Base-by-base conservation (phyloP, 2,329 filamentous ascomycete genomes). In the Penicillium sp. region DNA sequence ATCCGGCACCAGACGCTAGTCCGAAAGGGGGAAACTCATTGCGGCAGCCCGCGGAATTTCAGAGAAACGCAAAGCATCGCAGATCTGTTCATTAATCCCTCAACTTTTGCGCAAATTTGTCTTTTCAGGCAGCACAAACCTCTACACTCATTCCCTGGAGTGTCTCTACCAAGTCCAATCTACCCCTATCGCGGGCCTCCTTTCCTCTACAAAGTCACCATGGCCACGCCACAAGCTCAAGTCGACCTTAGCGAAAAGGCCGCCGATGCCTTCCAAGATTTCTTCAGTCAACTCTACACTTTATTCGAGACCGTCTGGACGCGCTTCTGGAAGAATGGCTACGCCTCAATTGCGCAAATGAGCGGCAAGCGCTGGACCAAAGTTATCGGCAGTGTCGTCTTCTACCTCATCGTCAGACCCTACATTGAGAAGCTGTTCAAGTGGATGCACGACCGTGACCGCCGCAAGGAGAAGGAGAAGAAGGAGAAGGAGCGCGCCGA, bases 351-450 rank as follows among this genome's bases (percentile, higher is more conserved):
- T 64, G 69, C 73, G 27, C 64, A 73, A 27, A 74, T 82, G 61
- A 73, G 70, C 43, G 54, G 70, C 32, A 68, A 74, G 55, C 78
- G 80, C 62, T 82, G 77, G 73, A 76, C 94, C 64, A 88, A 90
- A 45, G 80, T 94, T 54, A 74, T 91, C 62, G 81, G 86, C 61
- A 83, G 91, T 57, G 83, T 91, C 18, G 84, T 90, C 65, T 86
- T 84, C 52, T 95, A 93, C 77, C 69, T 86, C 60, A 81, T 94
- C 49, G 66, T 91, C 22, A 86, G 91, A 1, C 90, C 90, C 0
- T 91, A 91, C 70, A 72, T 92, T 48, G 80, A 92, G 66, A 88
- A 87, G 67, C 73, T 85, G 36, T 86, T 85, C 63, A 84, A 81
- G 56, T 84, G 83, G 65, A 74, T 81, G 59, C 85, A 70, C 31